A percentile compares a stretch with the other conserved stretches of the same genome.
These are phyloP conservation scores for Sclerotinia borealis DNA, from an alignment of 2,329 filamentous ascomycete species.

Conservation along the genomic window DNA sequence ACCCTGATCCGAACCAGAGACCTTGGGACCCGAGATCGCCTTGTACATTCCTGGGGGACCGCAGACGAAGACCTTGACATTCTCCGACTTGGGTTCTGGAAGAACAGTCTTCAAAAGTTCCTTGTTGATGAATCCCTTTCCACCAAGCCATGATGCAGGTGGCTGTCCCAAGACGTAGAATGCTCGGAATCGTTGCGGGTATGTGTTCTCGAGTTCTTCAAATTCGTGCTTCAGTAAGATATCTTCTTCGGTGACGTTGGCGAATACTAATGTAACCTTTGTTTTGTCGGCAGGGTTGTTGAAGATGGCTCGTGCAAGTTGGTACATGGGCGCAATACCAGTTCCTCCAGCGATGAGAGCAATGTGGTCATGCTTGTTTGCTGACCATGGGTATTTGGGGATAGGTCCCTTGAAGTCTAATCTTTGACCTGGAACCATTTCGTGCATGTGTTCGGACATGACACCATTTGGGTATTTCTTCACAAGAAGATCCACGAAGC, in stretches of 20 bases:
- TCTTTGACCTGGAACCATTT: slow-evolving; percentile 71
- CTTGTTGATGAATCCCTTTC: slow-evolving; percentile 78
- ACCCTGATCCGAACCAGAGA: slow-evolving; percentile 88
- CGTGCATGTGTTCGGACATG: slow-evolving; percentile 87
- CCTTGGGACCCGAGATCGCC: slow-evolving; percentile 82
- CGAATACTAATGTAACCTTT: slow-evolving; percentile 92
- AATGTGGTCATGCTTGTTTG: slow-evolving; percentile 92
- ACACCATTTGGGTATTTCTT: slow-evolving; percentile 87
- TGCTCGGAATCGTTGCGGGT: slow-evolving; percentile 88
- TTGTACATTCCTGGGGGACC: slow-evolving; percentile 92
- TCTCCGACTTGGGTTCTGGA: slow-evolving; percentile 83
- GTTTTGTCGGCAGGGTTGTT: slow-evolving; percentile 95
- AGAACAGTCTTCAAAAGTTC: slow-evolving; percentile 92
- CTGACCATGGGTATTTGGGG: slow-evolving; percentile 82
- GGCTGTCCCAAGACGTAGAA: slow-evolving; percentile 91
- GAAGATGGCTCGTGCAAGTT: slow-evolving; percentile 87
- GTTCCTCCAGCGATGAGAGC: slow-evolving; percentile 88
- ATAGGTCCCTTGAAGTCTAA: slow-evolving; percentile 94
- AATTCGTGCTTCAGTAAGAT: slow-evolving; percentile 87
- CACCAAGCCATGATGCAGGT: slow-evolving; percentile 69
- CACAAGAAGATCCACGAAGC: slow-evolving; percentile 81
- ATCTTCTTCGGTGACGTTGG: slow-evolving; percentile 83
- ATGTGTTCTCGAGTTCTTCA: slow-evolving; percentile 83
- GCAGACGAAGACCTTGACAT: slow-evolving; percentile 96
- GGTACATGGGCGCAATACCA: slow-evolving; percentile 97